Conservation (phyloP, 2,329 filamentous ascomycete species). For the Fusarium beomiforme region DNA sequence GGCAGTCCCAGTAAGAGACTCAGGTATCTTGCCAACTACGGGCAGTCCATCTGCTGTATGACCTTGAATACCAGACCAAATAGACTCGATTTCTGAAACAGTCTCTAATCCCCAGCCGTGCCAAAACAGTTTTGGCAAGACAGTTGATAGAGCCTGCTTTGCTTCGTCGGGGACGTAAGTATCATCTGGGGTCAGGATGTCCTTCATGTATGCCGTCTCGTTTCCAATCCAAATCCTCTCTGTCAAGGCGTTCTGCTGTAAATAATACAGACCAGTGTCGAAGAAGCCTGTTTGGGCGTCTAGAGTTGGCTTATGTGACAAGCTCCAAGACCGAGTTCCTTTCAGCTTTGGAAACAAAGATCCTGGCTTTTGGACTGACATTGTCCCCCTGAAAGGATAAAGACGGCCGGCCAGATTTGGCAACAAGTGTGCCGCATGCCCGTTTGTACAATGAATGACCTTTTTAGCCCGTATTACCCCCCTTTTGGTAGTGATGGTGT, state of each 20-base stretch:
- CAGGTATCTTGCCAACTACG: slow-evolving; percentile 56
- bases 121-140: slow-evolving; percentile 53
- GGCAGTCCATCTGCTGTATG: slow-evolving; percentile 58
- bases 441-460: slow-evolving; percentile 67
- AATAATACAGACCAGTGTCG: slow-evolving; percentile 33
- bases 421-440: slow-evolving; percentile 59
- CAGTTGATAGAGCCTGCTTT: slow-evolving; percentile 46
- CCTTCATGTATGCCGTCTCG: slow-evolving; percentile 53
- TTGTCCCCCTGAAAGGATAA: slow-evolving; percentile 56
- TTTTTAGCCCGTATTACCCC: slow-evolving; percentile 57
- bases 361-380: slow-evolving; percentile 59
- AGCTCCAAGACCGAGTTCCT: slow-evolving; percentile 56
- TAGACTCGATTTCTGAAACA: background rate
- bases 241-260: slow-evolving; percentile 40
- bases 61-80: slow-evolving; percentile 60
- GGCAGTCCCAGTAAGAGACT: slow-evolving; percentile 25
- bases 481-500: slow-evolving; percentile 54
- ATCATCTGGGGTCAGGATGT: slow-evolving; percentile 57
- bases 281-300: slow-evolving; percentile 59
- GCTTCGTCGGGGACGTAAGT: slow-evolving; percentile 48
- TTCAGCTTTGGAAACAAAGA: slow-evolving; percentile 38
- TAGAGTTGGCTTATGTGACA: slow-evolving; percentile 51
- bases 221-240: slow-evolving; percentile 63
- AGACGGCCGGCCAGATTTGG: slow-evolving; percentile 56
- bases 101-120: slow-evolving; percentile 39